A percentile compares a stretch with the other conserved stretches of the same genome.
Conservation (phyloP, 1,284 basidiomycete genomes). For the Ustilago loliicola region DNA sequence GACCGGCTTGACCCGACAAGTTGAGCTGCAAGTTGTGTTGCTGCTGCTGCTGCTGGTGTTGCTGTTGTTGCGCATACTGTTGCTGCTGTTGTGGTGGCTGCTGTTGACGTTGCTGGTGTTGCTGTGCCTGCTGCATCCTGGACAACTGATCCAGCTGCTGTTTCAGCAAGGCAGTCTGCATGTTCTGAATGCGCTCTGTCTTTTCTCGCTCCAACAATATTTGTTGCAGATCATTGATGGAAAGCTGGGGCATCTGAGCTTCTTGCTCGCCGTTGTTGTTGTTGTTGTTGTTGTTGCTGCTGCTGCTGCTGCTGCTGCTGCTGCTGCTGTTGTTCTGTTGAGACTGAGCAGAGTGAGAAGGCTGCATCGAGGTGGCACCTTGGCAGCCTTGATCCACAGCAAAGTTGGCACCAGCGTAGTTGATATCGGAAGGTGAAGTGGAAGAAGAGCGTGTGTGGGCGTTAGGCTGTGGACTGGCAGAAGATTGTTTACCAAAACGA, state of each 20-base stretch:
- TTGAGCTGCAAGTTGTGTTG: slow-evolving; percentile 31
- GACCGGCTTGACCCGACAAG: slow-evolving; percentile 20
- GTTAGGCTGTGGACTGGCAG: slow-evolving; percentile 34
- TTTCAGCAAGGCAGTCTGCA: slow-evolving; percentile 60
- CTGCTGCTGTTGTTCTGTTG: slow-evolving; percentile 8
- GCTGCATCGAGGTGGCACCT: slow-evolving; percentile 13
- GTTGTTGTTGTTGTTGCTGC: neutral
- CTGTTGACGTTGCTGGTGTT: slow-evolving; percentile 16
- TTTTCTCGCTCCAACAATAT: slow-evolving; percentile 60
- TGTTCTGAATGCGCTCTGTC: slow-evolving; percentile 59
- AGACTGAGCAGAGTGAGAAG: slow-evolving; percentile 24
- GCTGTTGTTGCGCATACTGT: slow-evolving; percentile 3
- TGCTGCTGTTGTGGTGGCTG: slow-evolving; percentile 33
- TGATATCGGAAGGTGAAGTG: slow-evolving; percentile 19
- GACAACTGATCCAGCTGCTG: slow-evolving; percentile 62
- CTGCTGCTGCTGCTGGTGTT: slow-evolving; percentile 9
- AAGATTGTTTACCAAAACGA: slow-evolving; percentile 37
- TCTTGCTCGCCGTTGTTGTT: slow-evolving; percentile 16
- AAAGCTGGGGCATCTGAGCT: slow-evolving; percentile 34
- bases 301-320: neutral
- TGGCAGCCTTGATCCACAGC: slow-evolving; percentile 6
- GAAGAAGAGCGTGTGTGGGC: slow-evolving; percentile 23
- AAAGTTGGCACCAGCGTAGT: slow-evolving; percentile 5
- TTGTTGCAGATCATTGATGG: slow-evolving; percentile 53
- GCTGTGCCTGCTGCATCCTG: slow-evolving; percentile 33